These are phyloP conservation scores for Nidularia pulvinata DNA, from an alignment of 768 basidiomycete genomes.

Conservation along the genomic window DNA sequence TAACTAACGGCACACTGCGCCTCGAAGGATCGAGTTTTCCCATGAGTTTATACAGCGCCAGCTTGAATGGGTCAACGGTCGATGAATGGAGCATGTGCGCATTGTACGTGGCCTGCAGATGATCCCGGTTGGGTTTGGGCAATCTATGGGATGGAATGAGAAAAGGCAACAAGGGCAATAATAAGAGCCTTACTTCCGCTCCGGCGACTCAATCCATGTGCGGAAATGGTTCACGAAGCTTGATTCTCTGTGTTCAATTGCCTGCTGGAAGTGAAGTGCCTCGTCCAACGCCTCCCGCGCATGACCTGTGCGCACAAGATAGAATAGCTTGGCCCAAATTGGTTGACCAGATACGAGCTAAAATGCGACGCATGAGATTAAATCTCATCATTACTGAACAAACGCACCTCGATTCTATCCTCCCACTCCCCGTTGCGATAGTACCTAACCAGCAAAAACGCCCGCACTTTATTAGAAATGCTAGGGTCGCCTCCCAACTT, in stretches of 20 bases:
- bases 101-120: constrained; percentile 79
- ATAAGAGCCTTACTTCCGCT: constrained; percentile 57
- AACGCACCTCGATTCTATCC: constrained; percentile 79
- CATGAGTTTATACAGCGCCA: constrained; percentile 94
- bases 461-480: constrained; percentile 85
- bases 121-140: constrained; percentile 75
- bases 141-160: constrained; percentile 36
- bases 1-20: constrained; percentile 81
- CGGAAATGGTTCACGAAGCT: constrained; percentile 84
- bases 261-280: constrained; percentile 66
- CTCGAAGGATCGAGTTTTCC: constrained; percentile 86
- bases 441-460: constrained; percentile 81
- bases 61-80: constrained; percentile 92
- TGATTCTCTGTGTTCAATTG: constrained; percentile 75
- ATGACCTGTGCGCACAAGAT: constrained; percentile 87
- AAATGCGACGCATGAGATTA: background rate
- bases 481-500: constrained; percentile 91
- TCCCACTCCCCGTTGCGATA: constrained; percentile 86
- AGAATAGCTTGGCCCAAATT: constrained; percentile 94
- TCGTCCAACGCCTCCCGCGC: constrained; percentile 79
- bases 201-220: constrained; percentile 80
- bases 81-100: constrained; percentile 89
- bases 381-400: background rate
- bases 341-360: constrained; percentile 87
- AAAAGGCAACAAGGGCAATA: background rate